A percentile compares a stretch with the other conserved stretches of the same genome.
phyloP scores from a whole-genome alignment of 2,329 filamentous ascomycete genomes.

The Aspergillus spinulosporus region DNA sequence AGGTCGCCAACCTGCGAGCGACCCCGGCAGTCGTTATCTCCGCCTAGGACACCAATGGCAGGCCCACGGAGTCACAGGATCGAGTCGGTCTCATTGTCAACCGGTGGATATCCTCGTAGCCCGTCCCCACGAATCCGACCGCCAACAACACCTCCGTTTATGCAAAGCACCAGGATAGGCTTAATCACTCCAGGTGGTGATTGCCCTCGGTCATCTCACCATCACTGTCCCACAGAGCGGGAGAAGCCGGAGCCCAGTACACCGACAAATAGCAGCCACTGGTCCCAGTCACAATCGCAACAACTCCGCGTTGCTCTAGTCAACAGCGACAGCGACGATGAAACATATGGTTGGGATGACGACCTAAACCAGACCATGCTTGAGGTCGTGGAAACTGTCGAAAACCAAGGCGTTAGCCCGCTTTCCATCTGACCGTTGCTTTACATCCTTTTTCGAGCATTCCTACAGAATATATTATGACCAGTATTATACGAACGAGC shows the following conservation, averaged over 20 bases:
- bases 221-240: background rate
- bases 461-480: background rate
- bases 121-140: background rate
- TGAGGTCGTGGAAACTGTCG: background rate
- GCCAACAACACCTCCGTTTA: background rate
- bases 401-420: background rate
- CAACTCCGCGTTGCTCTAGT: background rate
- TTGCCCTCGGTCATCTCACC: background rate
- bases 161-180: background rate
- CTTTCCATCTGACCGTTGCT: background rate
- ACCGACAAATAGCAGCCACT: background rate
- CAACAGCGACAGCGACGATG: slow-evolving; percentile 6
- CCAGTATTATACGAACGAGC: too few relatives aligned
- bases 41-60: background rate
- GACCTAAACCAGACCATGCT: background rate
- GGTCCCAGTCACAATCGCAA: background rate
- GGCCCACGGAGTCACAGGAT: background rate
- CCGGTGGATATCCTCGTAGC: background rate
- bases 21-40: background rate
- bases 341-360: slow-evolving; percentile 12
- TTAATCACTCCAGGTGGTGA: background rate
- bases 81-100: background rate
- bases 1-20: background rate
- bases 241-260: background rate
- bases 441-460: background rate